These are phyloP conservation scores for Phytophthora hibernalis DNA, from an alignment of 352 stramenopile genomes.

Conservation along the genomic window DNA sequence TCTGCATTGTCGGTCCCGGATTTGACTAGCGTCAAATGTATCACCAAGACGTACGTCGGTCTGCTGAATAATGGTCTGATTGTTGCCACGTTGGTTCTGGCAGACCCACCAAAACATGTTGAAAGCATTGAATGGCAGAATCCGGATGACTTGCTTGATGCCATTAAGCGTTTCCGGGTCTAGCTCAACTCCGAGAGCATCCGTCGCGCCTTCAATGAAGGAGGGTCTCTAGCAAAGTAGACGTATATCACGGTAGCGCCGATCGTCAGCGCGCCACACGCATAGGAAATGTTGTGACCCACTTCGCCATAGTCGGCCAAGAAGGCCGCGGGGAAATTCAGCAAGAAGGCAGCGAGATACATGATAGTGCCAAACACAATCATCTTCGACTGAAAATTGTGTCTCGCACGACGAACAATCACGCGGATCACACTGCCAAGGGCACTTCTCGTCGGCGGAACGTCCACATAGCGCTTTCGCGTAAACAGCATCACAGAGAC, in stretches of 20 bases:
- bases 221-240: conserved; percentile 50
- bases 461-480: conserved; percentile 56
- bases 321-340: conserved; percentile 69
- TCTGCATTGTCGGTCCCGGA: conserved; percentile 58
- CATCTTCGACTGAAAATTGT: conserved; percentile 41
- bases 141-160: conserved; percentile 57
- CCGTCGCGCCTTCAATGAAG: conserved; percentile 55
- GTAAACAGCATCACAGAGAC: conserved; percentile 50
- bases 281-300: conserved; percentile 59
- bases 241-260: conserved; percentile 59
- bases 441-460: conserved; percentile 44
- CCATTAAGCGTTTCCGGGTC: conserved; percentile 52
- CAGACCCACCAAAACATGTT: conserved; percentile 66
- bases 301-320: conserved; percentile 45
- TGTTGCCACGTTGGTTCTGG: conserved; percentile 72
- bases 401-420: conserved; percentile 32
- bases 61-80: conserved; percentile 74
- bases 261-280: conserved; percentile 33
- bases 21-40: conserved; percentile 43
- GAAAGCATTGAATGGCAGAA: conserved; percentile 44
- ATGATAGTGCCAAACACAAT: conserved; percentile 48
- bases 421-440: conserved; percentile 58
- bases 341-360: conserved; percentile 49
- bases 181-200: conserved; percentile 45
- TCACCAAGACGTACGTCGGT: conserved; percentile 55